phyloP scores from a whole-genome alignment of 2,329 filamentous ascomycete species.

The Cercospora sp. region DNA sequence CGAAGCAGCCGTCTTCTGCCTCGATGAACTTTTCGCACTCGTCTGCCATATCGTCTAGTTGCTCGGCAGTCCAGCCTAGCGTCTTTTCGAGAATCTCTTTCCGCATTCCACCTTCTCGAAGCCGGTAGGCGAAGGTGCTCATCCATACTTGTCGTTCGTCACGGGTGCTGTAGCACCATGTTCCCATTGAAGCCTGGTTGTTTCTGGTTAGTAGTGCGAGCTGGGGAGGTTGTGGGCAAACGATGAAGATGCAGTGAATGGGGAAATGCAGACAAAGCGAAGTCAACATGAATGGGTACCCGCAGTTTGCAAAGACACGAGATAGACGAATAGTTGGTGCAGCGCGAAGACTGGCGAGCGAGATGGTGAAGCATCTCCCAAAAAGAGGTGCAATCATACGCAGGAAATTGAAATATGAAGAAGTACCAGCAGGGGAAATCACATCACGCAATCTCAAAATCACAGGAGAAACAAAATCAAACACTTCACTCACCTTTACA shows the following conservation, averaged over 20 bases:
- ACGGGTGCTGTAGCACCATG: slow-evolving; percentile 46
- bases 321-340: no score
- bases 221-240: neutral
- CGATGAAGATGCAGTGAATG: neutral
- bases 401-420: no score
- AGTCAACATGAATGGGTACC: no score
- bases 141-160: slow-evolving; percentile 45
- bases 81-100: slow-evolving; percentile 39
- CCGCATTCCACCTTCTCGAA: slow-evolving; percentile 33
- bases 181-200: slow-evolving; percentile 38
- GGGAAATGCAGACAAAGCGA: neutral
- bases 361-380: no score
- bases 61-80: slow-evolving; percentile 40
- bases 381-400: neutral
- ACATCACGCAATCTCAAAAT: neutral
- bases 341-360: no score
- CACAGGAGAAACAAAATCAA: neutral
- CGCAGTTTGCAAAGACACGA: no score
- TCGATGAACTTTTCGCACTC: slow-evolving; percentile 45
- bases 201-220: neutral
- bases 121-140: slow-evolving; percentile 27
- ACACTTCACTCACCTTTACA: slow-evolving; percentile 33
- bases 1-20: slow-evolving; percentile 46
- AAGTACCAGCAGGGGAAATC: no score
- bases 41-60: slow-evolving; percentile 43